Evolutionary conservation across 805 yeast species (phyloP).

Genomic region (Nakazawaea siamensis): DNA sequence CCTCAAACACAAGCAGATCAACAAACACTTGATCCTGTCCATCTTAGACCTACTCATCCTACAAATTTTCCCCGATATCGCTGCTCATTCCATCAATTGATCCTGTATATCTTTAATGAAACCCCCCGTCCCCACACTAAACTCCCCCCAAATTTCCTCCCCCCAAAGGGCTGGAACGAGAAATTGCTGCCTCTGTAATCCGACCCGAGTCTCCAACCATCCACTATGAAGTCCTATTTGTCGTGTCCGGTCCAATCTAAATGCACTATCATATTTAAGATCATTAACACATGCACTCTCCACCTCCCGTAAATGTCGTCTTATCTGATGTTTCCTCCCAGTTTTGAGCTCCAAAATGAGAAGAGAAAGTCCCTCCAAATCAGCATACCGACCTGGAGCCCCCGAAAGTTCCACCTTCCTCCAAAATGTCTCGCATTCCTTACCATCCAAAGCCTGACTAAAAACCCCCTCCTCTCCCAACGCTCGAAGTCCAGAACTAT

Average conservation of each 20-base stretch:
- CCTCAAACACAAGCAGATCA: slow-evolving; percentile 29
- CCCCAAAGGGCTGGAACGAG: slow-evolving; percentile 18
- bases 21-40: slow-evolving; percentile 33
- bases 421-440: slow-evolving; percentile 10
- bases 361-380: slow-evolving; percentile 14
- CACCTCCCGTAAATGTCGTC: slow-evolving; percentile 21
- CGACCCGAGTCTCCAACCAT: slow-evolving; percentile 23
- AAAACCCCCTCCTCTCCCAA: neutral
- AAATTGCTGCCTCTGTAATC: slow-evolving; percentile 17
- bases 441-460: slow-evolving; percentile 6
- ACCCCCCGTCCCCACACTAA: slow-evolving; percentile 18
- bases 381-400: slow-evolving; percentile 9
- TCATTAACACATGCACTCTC: slow-evolving; percentile 24
- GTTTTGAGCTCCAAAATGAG: slow-evolving; percentile 25
- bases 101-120: slow-evolving; percentile 16
- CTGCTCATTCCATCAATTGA: slow-evolving; percentile 8
- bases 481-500: neutral
- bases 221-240: slow-evolving; percentile 32
- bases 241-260: neutral
- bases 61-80: slow-evolving; percentile 29
- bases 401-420: slow-evolving; percentile 6
- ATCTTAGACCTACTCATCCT: slow-evolving; percentile 32
- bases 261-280: slow-evolving; percentile 16
- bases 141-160: slow-evolving; percentile 19
- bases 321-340: slow-evolving; percentile 33